phyloP scores from a whole-genome alignment of 2,329 filamentous ascomycete species.

The Sporothrix dimorphospora region DNA sequence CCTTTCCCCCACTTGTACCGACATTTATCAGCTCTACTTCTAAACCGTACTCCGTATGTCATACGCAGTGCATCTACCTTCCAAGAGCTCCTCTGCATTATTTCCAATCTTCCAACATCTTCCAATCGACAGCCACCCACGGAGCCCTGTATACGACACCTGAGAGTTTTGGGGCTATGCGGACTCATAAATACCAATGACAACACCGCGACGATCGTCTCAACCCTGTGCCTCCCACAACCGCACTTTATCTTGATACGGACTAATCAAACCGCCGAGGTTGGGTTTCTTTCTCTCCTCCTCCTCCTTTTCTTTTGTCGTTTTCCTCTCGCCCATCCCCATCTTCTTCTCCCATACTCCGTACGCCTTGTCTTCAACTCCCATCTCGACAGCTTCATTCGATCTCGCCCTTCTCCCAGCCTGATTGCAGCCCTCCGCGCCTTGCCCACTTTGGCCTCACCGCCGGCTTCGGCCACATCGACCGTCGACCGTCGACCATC shows the following conservation, averaged over 20 bases:
- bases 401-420: not conserved
- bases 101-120: not conserved
- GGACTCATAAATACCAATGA: not conserved
- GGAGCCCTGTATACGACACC: not conserved
- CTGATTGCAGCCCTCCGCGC: not conserved
- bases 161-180: not conserved
- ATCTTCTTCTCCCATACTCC: not conserved
- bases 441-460: constrained; percentile 2
- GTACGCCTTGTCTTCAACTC: not conserved
- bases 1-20: constrained; percentile 7
- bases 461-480: not conserved
- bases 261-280: not conserved
- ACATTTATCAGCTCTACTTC: not conserved
- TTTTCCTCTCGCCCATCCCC: not conserved
- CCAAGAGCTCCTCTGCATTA: not conserved
- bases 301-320: not conserved
- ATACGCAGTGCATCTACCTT: not conserved
- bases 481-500: too few species aligned
- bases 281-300: not conserved
- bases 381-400: not conserved
- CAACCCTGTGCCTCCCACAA: not conserved
- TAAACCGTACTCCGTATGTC: not conserved
- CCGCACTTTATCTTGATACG: not conserved
- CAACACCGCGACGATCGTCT: not conserved
- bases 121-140: not conserved